phyloP scores from a whole-genome alignment of 371 early-diverging fungal genomes.

The Mortierella sp. region DNA sequence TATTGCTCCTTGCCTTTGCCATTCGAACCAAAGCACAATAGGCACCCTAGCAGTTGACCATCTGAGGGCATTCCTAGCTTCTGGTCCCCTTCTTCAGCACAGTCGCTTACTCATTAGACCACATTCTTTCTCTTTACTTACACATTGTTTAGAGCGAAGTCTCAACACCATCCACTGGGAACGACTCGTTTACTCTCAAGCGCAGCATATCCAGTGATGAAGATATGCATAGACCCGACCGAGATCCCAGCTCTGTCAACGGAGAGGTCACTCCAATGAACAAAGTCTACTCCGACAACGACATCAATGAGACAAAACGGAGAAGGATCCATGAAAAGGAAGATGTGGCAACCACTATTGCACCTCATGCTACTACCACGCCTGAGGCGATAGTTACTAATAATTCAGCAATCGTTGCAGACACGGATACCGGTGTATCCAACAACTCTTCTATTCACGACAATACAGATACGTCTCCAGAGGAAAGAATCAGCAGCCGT shows the following conservation, averaged over 20 bases:
- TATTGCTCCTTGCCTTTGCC: no score
- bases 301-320: conserved; percentile 42
- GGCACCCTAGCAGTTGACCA: no score
- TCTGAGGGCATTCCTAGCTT: no score
- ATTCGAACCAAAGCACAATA: no score
- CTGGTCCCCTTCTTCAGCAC: no score
- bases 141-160: conserved; percentile 1
- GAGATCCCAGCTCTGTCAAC: not conserved
- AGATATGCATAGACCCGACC: conserved; percentile 1
- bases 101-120: not conserved
- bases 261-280: conserved; percentile 1
- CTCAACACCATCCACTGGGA: conserved; percentile 31
- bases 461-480: not conserved
- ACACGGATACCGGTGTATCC: not conserved
- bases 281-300: conserved; percentile 17
- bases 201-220: conserved; percentile 39
- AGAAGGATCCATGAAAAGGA: conserved; percentile 32
- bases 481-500: not conserved
- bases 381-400: not conserved
- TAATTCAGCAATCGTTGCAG: not conserved
- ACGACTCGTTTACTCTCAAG: conserved; percentile 27
- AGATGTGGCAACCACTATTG: not conserved
- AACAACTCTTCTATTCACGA: not conserved
- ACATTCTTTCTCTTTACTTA: not conserved
- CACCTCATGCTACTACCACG: not conserved